Percentiles rank a stretch among this genome's conserved stretches.
phyloP scores from a whole-genome alignment of 2,329 filamentous ascomycete species.

The Exophiala dermatitidis region DNA sequence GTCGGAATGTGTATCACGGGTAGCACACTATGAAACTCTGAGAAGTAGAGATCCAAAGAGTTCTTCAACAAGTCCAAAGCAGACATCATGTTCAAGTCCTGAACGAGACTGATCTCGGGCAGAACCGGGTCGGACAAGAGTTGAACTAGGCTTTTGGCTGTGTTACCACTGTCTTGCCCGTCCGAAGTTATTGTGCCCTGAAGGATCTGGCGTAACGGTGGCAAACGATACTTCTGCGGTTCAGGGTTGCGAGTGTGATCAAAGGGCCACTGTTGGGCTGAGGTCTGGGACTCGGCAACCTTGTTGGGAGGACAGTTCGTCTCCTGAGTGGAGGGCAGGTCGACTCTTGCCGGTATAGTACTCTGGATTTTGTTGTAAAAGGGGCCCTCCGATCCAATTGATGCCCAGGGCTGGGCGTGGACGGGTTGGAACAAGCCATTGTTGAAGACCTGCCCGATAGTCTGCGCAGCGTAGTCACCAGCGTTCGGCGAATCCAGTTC shows the following conservation, averaged over 20 bases:
- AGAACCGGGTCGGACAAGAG: conserved; percentile 13
- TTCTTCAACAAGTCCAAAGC: conserved; percentile 17
- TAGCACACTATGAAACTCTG: conserved; percentile 17
- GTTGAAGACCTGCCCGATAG: conserved; percentile 5
- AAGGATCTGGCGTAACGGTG: conserved; percentile 20
- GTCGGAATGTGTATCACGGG: conserved; percentile 19
- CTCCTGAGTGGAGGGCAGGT: conserved; percentile 5
- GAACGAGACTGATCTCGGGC: conserved; percentile 10
- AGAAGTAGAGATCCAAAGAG: conserved; percentile 19
- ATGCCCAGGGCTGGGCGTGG: conserved; percentile 1
- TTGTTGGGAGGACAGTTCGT: neutral
- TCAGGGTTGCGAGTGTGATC: conserved; percentile 17
- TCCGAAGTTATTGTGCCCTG: conserved; percentile 13
- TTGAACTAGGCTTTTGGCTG: conserved; percentile 13
- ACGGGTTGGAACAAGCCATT: conserved; percentile 2
- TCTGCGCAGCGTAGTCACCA: conserved; percentile 3
- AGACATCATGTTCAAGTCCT: conserved; percentile 14
- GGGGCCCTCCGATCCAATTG: neutral
- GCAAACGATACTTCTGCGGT: conserved; percentile 13
- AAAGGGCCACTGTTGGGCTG: conserved; percentile 20
- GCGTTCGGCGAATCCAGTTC: conserved; percentile 16
- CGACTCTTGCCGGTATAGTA: neutral
- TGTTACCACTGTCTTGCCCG: conserved; percentile 8
- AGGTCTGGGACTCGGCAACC: conserved; percentile 3
- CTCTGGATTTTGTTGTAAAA: conserved; percentile 4